Base-by-base conservation (phyloP, 2,329 filamentous ascomycete species). In the Fusarium siculi region DNA sequence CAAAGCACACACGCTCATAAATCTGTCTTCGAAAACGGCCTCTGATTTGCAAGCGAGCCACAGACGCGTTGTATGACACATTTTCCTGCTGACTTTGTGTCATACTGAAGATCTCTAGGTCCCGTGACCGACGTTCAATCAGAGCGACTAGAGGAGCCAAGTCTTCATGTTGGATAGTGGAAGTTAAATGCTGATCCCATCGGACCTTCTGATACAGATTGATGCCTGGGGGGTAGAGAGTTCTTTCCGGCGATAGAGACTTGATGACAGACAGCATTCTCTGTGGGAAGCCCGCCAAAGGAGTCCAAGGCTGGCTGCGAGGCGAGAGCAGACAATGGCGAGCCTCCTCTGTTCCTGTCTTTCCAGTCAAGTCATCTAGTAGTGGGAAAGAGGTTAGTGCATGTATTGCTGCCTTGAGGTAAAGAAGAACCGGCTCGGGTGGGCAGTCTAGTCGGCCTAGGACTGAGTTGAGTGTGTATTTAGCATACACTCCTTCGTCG, bases 301-400 rank as follows among this genome's bases (percentile, higher is more conserved):
- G 80, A 0, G 63, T 75, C 87, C 87, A 89, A 1, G 87, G 87
- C 39, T 88, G 86, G 39, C 85, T 87, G 4, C 80, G 10, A 18
- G 57, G 2, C 1, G 40, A 52, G 6, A 78, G 74, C 1, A 92
- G 79, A 34, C 83, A 84, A 4, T 83, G 79, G 0, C 90, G 66
- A 0, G 89, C 86, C 77, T 92, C 90, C 74, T 93, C 91, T 0
- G 85, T 86, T 0, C 91, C 91, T 0, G 89, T 92, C 0, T 85
- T 82, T 0, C 84, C 81, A 0, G 90, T 92, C 0, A 93, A 82
- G 0, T 82, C 79, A 74, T 93, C 91, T 0, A 88, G 86, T 0
- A 92, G 40, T 0, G 86, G 74, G 37, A 86, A 88, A 0, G 90
- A 91, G 0, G 91, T 93, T 9, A 85, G 79, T 0, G 90, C 91